Evolutionary conservation across 306 rosid genomes (phyloP).

Genomic region (Purshia tridentata): DNA sequence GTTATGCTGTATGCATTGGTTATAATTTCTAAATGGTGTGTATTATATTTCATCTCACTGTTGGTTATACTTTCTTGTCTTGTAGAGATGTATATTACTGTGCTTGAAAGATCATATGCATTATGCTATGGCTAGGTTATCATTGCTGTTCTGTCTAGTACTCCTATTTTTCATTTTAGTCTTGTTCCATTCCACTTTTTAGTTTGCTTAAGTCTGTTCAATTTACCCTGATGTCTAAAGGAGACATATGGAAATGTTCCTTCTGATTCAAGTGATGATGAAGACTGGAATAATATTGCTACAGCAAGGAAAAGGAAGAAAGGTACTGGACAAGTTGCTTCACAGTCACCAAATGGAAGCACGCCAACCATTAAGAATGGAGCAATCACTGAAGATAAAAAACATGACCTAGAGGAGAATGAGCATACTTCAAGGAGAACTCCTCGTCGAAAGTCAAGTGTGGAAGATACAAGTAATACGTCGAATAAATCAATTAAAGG

Average conservation of each 20-base stretch:
- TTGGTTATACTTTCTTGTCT: background rate
- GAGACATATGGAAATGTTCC: conserved; percentile 60
- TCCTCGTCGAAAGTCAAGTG: conserved; percentile 36
- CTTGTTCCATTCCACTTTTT: conserved; percentile 7
- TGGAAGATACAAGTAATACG: conserved; percentile 40
- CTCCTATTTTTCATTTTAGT: background rate
- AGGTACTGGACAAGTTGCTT: conserved; percentile 20
- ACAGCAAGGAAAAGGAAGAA: conserved; percentile 36
- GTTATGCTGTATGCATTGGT: background rate
- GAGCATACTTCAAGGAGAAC: conserved; percentile 37
- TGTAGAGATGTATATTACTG: background rate
- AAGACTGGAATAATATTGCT: conserved; percentile 52
- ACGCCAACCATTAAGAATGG: conserved; percentile 37
- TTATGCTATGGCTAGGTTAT: background rate
- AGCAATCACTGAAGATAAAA: conserved; percentile 30
- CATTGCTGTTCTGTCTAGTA: background rate
- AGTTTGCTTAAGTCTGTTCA: conserved; percentile 31
- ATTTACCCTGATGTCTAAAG: conserved; percentile 39
- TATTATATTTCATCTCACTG: background rate
- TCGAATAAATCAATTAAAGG: conserved; percentile 41
- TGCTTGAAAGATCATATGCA: conserved; percentile 5
- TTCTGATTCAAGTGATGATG: conserved; percentile 75
- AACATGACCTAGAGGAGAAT: conserved; percentile 23
- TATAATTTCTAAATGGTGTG: background rate
- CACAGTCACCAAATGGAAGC: conserved; percentile 36